Conservation (phyloP, 352 stramenopile genomes). For the Pythium sp. region DNA sequence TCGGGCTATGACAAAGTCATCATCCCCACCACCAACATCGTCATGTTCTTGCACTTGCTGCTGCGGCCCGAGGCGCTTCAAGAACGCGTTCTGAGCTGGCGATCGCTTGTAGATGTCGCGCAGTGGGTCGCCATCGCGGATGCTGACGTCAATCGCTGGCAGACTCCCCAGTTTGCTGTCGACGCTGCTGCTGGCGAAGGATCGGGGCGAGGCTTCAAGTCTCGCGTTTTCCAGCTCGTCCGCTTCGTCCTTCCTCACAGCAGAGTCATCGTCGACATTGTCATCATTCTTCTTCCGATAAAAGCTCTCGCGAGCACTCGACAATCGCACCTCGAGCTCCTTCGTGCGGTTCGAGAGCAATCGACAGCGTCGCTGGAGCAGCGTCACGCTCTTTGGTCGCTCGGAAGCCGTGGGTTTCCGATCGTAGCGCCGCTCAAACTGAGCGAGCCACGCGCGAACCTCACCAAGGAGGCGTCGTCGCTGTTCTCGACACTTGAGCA, state of each 20-base stretch:
- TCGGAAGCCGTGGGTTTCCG: constrained; percentile 40
- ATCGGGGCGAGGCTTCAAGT: background rate
- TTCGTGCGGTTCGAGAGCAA: constrained; percentile 36
- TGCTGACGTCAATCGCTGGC: constrained; percentile 17
- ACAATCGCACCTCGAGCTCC: constrained; percentile 32
- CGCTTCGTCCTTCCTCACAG: background rate
- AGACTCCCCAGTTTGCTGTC: constrained; percentile 10
- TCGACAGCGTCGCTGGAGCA: constrained; percentile 34
- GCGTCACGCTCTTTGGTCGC: constrained; percentile 29
- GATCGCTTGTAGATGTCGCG: constrained; percentile 27
- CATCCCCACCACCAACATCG: background rate
- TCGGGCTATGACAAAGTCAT: background rate
- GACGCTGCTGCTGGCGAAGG: background rate
- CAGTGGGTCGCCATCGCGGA: background rate
- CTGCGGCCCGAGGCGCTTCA: constrained; percentile 32
- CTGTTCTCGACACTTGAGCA: constrained; percentile 34
- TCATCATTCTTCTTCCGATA: constrained; percentile 18
- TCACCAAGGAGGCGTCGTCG: constrained; percentile 35
- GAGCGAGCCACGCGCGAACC: constrained; percentile 41
- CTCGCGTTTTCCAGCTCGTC: constrained; percentile 4
- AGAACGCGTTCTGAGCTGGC: constrained; percentile 63
- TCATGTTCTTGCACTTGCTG: background rate
- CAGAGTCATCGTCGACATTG: background rate
- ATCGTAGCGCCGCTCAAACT: constrained; percentile 56
- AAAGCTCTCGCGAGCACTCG: constrained; percentile 26